Evolutionary conservation across 164 flowering plant species (phyloP).

Genomic region (Taxillus chinensis): DNA sequence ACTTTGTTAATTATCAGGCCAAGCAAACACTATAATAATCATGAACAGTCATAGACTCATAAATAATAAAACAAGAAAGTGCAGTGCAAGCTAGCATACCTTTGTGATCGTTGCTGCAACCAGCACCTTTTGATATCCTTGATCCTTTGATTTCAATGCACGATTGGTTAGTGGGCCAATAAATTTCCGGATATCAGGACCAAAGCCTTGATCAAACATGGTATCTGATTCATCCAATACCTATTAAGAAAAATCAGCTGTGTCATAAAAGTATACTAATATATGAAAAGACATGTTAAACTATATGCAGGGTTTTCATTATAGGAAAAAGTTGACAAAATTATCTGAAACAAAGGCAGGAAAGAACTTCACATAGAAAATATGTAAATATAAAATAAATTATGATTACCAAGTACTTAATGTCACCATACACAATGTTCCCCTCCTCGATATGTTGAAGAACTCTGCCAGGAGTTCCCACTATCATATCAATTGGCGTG

Average conservation of each 20-base stretch:
- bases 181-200: conserved; percentile 92
- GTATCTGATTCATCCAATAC: conserved; percentile 99
- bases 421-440: conserved; percentile 92
- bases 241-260: conserved; percentile 23
- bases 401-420: conserved; percentile 62
- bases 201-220: conserved; percentile 99
- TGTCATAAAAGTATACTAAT: conserved; percentile 5
- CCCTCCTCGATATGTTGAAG: conserved; percentile 95
- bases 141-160: conserved; percentile 51
- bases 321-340: too few relatives aligned
- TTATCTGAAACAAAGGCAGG: neutral
- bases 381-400: neutral
- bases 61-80: too few relatives aligned
- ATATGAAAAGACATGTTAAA: too few relatives aligned
- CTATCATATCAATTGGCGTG: conserved; percentile 84
- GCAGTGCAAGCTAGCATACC: conserved; percentile 28
- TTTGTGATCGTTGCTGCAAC: conserved; percentile 91
- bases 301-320: too few relatives aligned
- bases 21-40: too few relatives aligned
- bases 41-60: too few relatives aligned
- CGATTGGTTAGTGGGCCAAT: conserved; percentile 73
- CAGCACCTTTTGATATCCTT: conserved; percentile 80
- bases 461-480: conserved; percentile 97
- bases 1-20: too few relatives aligned
- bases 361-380: too few relatives aligned